These are phyloP conservation scores for Endotrypanum monterogeii DNA, from an alignment of 208 protist species.

Conservation along the genomic window DNA sequence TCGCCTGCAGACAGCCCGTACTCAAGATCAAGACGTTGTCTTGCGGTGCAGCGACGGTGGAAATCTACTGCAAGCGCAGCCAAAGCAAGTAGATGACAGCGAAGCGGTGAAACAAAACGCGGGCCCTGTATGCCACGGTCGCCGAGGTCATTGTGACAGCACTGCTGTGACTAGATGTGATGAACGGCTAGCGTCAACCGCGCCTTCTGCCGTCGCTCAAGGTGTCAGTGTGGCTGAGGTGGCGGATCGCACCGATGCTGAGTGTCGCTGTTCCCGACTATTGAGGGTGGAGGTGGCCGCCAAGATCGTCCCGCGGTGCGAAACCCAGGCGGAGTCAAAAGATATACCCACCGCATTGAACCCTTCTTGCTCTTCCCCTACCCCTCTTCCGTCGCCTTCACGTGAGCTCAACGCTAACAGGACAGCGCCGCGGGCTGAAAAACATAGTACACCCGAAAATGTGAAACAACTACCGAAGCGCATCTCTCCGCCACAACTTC, in stretches of 20 bases:
- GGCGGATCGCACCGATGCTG: background rate
- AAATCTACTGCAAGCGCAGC: background rate
- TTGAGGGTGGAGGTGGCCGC: background rate
- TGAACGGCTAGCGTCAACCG: background rate
- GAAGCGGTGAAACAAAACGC: background rate
- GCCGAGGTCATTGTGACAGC: background rate
- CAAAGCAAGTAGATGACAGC: background rate
- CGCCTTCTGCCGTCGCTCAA: background rate
- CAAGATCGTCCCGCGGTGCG: background rate
- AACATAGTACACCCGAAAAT: background rate
- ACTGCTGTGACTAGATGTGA: background rate
- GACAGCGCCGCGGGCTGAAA: background rate
- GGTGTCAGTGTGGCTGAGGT: background rate
- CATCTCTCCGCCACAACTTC: slow-evolving; percentile 1
- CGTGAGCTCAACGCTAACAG: background rate
- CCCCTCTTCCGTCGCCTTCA: background rate
- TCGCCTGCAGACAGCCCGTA: slow-evolving; percentile 6
- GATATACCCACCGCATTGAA: background rate
- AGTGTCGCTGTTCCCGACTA: background rate
- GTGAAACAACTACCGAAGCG: background rate
- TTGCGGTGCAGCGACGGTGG: background rate
- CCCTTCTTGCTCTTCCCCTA: background rate
- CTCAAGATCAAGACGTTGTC: background rate
- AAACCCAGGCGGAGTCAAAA: background rate
- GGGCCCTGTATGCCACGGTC: background rate